Evolutionary conservation across 2,329 filamentous ascomycete genomes (phyloP).

Genomic region (Didymella pomorum): DNA sequence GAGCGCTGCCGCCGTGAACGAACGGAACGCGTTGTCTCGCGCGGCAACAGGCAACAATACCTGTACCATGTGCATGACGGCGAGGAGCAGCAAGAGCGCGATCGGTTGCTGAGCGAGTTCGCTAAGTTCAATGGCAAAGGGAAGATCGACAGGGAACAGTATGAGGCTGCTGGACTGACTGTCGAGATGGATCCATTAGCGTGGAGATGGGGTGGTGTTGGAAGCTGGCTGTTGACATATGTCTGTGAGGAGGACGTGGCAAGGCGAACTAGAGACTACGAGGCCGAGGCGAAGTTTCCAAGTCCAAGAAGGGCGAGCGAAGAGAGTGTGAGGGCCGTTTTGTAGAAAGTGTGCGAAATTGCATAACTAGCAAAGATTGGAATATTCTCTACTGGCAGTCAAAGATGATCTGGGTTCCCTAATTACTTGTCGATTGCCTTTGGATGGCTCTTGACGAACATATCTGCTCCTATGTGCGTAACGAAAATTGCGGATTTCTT

Average conservation of each 20-base stretch:
- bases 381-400: too few species aligned
- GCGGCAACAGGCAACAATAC: constrained; percentile 68
- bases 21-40: constrained; percentile 66
- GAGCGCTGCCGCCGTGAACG: constrained; percentile 65
- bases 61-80: constrained; percentile 70
- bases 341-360: constrained; percentile 15
- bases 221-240: constrained; percentile 49
- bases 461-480: too few species aligned
- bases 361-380: too few species aligned
- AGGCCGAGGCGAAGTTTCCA: constrained; percentile 12
- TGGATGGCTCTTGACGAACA: too few species aligned
- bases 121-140: constrained; percentile 41
- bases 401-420: too few species aligned
- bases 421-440: too few species aligned
- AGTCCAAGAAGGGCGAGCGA: constrained; percentile 3
- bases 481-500: too few species aligned
- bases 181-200: constrained; percentile 46
- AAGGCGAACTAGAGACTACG: constrained; percentile 37
- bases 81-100: constrained; percentile 62
- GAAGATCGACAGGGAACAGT: constrained; percentile 28
- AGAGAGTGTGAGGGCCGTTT: constrained; percentile 30
- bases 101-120: constrained; percentile 47
- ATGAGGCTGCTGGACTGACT: constrained; percentile 30
- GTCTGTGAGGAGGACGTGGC: constrained; percentile 47
- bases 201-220: constrained; percentile 49